phyloP scores from a whole-genome alignment of 371 early-diverging fungal species.

The Actinomortierella ambigua region DNA sequence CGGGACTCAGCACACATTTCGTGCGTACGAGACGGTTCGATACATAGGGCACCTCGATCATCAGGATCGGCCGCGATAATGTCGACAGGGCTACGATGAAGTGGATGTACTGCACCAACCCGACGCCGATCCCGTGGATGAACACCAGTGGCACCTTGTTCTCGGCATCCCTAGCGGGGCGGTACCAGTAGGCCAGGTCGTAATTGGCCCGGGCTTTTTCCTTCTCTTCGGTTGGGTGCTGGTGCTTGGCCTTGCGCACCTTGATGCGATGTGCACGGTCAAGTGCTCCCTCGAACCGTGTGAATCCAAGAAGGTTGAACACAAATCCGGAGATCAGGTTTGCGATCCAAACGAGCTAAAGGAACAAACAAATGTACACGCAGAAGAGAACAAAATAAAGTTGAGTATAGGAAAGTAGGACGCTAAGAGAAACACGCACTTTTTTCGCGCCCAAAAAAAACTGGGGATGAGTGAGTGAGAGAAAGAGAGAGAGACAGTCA shows the following conservation, averaged over 20 bases:
- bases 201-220: constrained; percentile 1
- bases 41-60: constrained; percentile 74
- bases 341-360: constrained; percentile 15
- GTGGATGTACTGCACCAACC: constrained; percentile 61
- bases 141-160: constrained; percentile 67
- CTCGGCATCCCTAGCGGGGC: constrained; percentile 33
- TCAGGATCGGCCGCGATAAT: constrained; percentile 63
- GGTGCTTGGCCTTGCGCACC: background rate
- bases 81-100: constrained; percentile 52
- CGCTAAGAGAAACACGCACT: background rate
- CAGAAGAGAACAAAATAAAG: background rate
- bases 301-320: constrained; percentile 20
- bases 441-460: background rate
- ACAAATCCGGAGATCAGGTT: constrained; percentile 12
- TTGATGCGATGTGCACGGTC: constrained; percentile 2
- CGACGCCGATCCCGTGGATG: constrained; percentile 76
- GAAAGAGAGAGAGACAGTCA: too few relatives aligned
- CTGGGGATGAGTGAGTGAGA: too few relatives aligned
- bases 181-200: constrained; percentile 59
- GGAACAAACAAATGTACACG: background rate
- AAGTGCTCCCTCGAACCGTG: constrained; percentile 16
- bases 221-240: background rate
- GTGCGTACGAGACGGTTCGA: constrained; percentile 58
- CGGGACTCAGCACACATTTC: constrained; percentile 64
- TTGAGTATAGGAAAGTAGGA: background rate